Evolutionary conservation across 148 eudicot species (phyloP), one percentile per base, ranked within the genome.

Genomic region (Selenicereus undatus): DNA sequence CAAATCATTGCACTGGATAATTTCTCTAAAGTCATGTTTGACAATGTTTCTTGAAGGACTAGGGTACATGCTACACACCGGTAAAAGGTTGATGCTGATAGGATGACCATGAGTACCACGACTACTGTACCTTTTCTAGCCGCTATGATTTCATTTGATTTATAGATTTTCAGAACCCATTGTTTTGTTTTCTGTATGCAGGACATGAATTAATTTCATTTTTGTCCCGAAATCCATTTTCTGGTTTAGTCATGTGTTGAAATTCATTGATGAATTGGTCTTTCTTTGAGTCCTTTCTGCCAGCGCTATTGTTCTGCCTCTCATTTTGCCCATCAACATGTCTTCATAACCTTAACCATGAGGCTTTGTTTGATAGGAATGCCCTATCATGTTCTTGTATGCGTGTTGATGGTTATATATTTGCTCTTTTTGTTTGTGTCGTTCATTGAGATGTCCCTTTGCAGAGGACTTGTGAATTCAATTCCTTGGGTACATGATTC

Each of bases 1-100:
- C 52, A 20, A 81, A 79, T 66, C 80, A 54, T 74, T 71, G 36
- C 70, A 81, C 30, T 42, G 51, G 10, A 22, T 45, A 39, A 22
- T 72, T 30, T 35, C 48, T 35, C 56, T 26, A 21, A 45, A 73
- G 54, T 73, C 30, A 24, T 48, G 51, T 73, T 48, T 72, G 39
- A 52, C 43, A 13, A 11, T 58, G 74, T 16, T 70, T 72, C 32
- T 14, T 16, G 11, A 16, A 43, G 60, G 21, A 71, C 27, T 21
- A 14, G 13, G 45, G 24, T 77, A 30, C n/a, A 62, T 65, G n/a
- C 14, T 30, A 29, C 50, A 50, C 73, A n/a, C 60, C 58, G 1
- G 78, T 66, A 29, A 68, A 32, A 75, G 56, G 24, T 52, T 79
- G 17, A 48, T 29, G 9, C 5, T 58, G 76, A 42, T 26, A 14